These are phyloP conservation scores for Tricladium varicosporioides DNA, from an alignment of 2,329 filamentous ascomycete genomes.

Conservation along the genomic window DNA sequence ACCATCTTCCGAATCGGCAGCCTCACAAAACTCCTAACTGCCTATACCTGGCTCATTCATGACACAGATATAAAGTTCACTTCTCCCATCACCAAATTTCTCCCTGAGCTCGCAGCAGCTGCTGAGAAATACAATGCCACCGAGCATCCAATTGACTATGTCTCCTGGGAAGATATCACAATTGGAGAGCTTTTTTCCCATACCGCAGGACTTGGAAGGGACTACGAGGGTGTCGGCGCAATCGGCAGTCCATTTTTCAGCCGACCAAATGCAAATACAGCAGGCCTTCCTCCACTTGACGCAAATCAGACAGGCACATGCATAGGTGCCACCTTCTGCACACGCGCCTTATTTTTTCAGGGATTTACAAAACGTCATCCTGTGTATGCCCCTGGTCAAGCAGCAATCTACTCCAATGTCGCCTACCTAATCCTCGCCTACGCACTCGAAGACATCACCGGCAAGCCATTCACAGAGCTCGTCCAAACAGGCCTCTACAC, in stretches of 20 bases:
- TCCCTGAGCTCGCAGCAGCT: constrained; percentile 36
- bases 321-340: not conserved
- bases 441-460: constrained; percentile 39
- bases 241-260: not conserved
- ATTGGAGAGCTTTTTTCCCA: constrained; percentile 10
- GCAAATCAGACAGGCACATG: not conserved
- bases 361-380: constrained; percentile 31
- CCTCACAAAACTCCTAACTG: constrained; percentile 43
- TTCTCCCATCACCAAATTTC: constrained; percentile 39
- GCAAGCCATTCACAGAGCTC: constrained; percentile 28
- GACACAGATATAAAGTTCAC: constrained; percentile 39
- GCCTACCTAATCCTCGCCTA: constrained; percentile 38
- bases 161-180: constrained; percentile 13
- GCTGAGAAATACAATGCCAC: not conserved
- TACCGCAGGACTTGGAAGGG: not conserved
- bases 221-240: not conserved
- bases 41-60: constrained; percentile 40
- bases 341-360: constrained; percentile 6
- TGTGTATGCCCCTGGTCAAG: constrained; percentile 31
- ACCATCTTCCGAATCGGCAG: constrained; percentile 40
- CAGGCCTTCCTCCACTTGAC: not conserved
- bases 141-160: constrained; percentile 3
- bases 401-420: constrained; percentile 37
- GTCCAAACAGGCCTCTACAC: constrained; percentile 33
- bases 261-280: not conserved